Evolutionary conservation across 345 rosid genomes (phyloP).

Genomic region (Lumnitzera littorea): DNA sequence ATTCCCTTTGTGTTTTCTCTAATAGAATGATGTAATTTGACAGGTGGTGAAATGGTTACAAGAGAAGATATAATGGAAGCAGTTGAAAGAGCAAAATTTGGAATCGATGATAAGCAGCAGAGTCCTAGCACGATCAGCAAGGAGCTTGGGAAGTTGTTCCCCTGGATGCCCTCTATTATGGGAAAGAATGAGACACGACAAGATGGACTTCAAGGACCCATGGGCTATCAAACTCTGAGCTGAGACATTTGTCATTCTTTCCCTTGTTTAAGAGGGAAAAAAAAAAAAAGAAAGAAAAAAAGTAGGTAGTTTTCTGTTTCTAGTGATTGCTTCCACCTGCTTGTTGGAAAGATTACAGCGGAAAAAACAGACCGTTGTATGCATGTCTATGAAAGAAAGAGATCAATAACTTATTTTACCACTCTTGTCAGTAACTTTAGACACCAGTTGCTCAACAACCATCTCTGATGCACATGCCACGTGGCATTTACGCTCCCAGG

Average conservation of each 20-base stretch:
- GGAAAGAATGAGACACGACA: slow-evolving; percentile 47
- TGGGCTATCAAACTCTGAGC: slow-evolving; percentile 86
- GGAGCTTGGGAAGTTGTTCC: slow-evolving; percentile 77
- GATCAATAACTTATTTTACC: no score
- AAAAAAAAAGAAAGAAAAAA: neutral
- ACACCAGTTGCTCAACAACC: no score
- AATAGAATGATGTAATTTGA: slow-evolving; percentile 1
- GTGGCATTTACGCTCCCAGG: no score
- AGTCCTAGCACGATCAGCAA: slow-evolving; percentile 48
- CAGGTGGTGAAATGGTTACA: slow-evolving; percentile 63
- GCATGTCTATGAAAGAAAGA: no score
- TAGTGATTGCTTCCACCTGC: no score
- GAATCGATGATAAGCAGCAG: slow-evolving; percentile 57
- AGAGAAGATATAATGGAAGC: slow-evolving; percentile 99
- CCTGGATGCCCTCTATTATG: slow-evolving; percentile 82
- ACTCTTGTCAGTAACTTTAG: no score
- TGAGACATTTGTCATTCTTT: slow-evolving; percentile 21
- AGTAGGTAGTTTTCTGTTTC: no score
- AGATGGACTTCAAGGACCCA: slow-evolving; percentile 63
- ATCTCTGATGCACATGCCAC: no score
- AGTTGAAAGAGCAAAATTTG: slow-evolving; percentile 88
- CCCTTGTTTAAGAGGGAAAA: neutral
- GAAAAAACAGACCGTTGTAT: no score
- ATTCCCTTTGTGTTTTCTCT: neutral
- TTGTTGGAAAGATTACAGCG: no score